Evolutionary conservation across 2,329 filamentous ascomycete genomes (phyloP).

Genomic region (Penicillium expansum): DNA sequence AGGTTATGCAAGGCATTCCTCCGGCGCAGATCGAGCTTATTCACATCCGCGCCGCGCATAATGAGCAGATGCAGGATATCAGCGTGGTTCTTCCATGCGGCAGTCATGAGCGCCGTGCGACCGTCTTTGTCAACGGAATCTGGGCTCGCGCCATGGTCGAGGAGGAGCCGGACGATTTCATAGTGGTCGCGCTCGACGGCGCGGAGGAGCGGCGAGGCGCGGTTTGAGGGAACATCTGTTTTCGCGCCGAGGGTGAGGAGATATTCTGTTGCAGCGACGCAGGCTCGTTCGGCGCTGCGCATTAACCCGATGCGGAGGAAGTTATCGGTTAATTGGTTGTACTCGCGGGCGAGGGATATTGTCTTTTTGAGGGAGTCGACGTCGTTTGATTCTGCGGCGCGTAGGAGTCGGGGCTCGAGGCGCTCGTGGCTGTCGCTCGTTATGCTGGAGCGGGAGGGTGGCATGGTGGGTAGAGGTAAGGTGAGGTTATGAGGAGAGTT

Average conservation of each 20-base stretch:
- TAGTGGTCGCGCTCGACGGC: slow-evolving; percentile 42
- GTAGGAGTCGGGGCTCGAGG: slow-evolving; percentile 43
- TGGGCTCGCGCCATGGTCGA: slow-evolving; percentile 34
- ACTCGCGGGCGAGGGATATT: slow-evolving; percentile 33
- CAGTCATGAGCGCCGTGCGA: slow-evolving; percentile 45
- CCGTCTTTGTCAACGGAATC: slow-evolving; percentile 47
- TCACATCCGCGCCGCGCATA: slow-evolving; percentile 35
- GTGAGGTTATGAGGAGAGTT: neutral
- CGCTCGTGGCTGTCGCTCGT: slow-evolving; percentile 38
- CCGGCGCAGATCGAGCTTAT: slow-evolving; percentile 31
- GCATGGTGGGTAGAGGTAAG: slow-evolving; percentile 17
- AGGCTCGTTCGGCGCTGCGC: slow-evolving; percentile 41
- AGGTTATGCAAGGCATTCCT: slow-evolving; percentile 44
- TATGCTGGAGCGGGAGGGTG: slow-evolving; percentile 33
- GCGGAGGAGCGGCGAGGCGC: slow-evolving; percentile 36
- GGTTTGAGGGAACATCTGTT: slow-evolving; percentile 33
- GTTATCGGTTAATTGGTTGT: slow-evolving; percentile 37
- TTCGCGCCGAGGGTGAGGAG: slow-evolving; percentile 41
- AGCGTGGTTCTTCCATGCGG: slow-evolving; percentile 44
- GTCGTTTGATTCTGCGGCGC: slow-evolving; percentile 41
- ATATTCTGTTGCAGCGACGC: slow-evolving; percentile 31
- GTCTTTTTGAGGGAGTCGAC: slow-evolving; percentile 33
- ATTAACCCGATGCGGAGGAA: slow-evolving; percentile 43
- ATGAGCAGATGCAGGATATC: slow-evolving; percentile 41
- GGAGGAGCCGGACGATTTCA: slow-evolving; percentile 47